phyloP scores from a whole-genome alignment of 345 rosid species.

The Eucalyptus decipiens region DNA sequence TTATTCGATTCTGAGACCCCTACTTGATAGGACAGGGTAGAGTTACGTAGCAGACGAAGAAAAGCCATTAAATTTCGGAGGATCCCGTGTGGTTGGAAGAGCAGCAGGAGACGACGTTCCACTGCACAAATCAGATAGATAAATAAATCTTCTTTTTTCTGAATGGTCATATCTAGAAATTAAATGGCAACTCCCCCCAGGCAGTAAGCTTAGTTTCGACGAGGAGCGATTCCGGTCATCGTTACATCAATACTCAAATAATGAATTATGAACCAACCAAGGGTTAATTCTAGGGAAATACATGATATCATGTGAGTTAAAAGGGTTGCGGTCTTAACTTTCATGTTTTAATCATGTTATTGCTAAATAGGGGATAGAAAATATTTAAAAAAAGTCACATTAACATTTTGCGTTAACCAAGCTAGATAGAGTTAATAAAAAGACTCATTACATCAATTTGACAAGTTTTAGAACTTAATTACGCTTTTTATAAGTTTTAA shows the following conservation, averaged over 20 bases:
- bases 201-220: neutral
- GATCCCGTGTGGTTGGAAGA: neutral
- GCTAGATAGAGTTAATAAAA: neutral
- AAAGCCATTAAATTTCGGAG: neutral
- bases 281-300: neutral
- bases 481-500: no score
- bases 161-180: neutral
- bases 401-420: neutral
- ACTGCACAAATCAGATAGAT: neutral
- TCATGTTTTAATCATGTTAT: neutral
- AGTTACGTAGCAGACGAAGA: neutral
- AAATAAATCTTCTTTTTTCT: neutral
- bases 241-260: neutral
- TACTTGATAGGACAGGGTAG: neutral
- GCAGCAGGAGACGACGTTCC: neutral
- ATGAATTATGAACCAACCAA: neutral
- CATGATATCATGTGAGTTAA: neutral
- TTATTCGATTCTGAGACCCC: no score
- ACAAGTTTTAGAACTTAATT: no score
- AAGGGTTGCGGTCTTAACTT: neutral
- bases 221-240: neutral
- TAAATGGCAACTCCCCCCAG: neutral
- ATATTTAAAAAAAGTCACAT: no score
- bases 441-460: fast-evolving
- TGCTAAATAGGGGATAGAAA: neutral